Conservation (phyloP, 192 early-diverging fungal species). For the Cladochytrium replicatum region DNA sequence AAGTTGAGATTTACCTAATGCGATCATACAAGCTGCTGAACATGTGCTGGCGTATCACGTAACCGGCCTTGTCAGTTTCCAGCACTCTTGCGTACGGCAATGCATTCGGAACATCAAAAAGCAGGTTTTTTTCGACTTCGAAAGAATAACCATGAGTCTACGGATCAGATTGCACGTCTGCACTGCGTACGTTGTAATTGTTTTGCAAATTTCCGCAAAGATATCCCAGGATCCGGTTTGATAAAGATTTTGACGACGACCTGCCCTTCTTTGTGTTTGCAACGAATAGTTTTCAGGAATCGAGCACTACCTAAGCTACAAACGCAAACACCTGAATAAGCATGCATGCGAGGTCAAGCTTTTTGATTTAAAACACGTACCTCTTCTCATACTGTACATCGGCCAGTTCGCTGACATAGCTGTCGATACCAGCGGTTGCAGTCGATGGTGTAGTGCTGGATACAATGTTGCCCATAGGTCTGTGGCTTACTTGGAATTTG, state of each 20-base stretch:
- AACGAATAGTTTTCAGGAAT: conserved; percentile 91
- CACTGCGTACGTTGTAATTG: conserved; percentile 43
- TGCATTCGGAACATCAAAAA: conserved; percentile 64
- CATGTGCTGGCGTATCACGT: conserved; percentile 78
- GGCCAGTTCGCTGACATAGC: conserved; percentile 60
- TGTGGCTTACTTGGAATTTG: neutral
- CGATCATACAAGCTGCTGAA: conserved; percentile 94
- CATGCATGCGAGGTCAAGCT: neutral
- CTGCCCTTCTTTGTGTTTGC: conserved; percentile 63
- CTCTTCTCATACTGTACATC: conserved; percentile 65
- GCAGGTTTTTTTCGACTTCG: conserved; percentile 52
- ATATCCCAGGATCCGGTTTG: conserved; percentile 63
- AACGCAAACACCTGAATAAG: conserved; percentile 8
- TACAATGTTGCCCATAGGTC: conserved; percentile 59
- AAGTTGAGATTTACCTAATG: conserved; percentile 48
- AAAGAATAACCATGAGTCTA: neutral
- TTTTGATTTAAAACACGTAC: conserved; percentile 19
- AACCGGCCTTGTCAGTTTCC: conserved; percentile 85
- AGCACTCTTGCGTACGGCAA: conserved; percentile 68
- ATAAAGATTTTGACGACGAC: conserved; percentile 90
- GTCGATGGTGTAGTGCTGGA: conserved; percentile 51
- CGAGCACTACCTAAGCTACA: conserved; percentile 75
- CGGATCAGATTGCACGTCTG: neutral
- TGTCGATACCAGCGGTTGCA: conserved; percentile 49
- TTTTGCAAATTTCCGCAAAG: conserved; percentile 41